Base-by-base conservation (phyloP, 2,329 filamentous ascomycete species). In the Macroventuria anomochaeta region DNA sequence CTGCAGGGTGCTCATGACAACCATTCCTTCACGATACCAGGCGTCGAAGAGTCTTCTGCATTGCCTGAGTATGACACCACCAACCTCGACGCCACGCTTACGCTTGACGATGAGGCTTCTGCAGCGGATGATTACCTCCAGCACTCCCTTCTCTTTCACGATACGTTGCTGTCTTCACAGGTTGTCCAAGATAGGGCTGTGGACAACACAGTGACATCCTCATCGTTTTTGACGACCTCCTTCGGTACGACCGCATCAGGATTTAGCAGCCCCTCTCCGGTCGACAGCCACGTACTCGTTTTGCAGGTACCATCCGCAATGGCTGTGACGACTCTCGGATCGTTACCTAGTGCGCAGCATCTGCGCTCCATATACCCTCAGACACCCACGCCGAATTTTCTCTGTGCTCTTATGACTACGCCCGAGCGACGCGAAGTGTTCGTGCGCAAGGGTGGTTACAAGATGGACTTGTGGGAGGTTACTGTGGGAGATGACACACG, bases 401-500 rank as follows among this genome's bases (percentile, higher is more conserved):
- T 97, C n/a, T 90, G 87, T 10, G 90, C 88, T 3, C 80, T 97
- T 39, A 87, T 96, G 57, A 86, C 88, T 11, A 81, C 91, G 41
- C 82, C 88, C 0, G 81, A 86, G 31, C 81, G 88, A 1, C 85
- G 89, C 20, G 81, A 81, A 2, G 85, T 96, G 17, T 83, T 79
- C 25, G 90, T 92, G 0, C 81, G 84, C 32, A 87, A 83, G 77
- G 84, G 87, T 21, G 79, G 80, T 6, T 79, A 78, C 66, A 79
- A 76, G 46, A 76, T 75, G 55, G 74, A 79, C 36, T 53, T 74
- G 2, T 66, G 65, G 51, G 71, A 74, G 31, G 56, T 73, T 34
- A 55, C 38, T 7, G 85, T 97, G 1, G 93, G 90, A 5, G 93
- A 97, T 71, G 90, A 96, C 44, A 96, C 92, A 0, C 85, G 82